These are phyloP conservation scores for Solanum infundibuliforme DNA, from an alignment of 257 asterid species.

Conservation along the genomic window DNA sequence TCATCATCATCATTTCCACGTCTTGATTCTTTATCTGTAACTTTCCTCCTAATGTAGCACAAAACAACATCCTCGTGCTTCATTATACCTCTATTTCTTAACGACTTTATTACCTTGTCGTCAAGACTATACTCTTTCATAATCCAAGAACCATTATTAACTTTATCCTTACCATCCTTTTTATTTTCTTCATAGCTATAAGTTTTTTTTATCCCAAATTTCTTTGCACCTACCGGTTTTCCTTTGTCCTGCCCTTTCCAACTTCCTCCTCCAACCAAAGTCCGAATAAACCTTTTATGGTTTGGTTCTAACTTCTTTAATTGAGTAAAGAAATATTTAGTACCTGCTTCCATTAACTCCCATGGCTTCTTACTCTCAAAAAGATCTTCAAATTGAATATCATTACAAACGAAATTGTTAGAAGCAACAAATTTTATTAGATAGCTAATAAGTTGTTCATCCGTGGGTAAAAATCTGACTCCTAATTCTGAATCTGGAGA, in stretches of 20 bases:
- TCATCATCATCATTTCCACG: background rate
- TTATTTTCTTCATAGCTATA: background rate
- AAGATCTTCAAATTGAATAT: background rate
- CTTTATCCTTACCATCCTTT: background rate
- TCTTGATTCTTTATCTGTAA: background rate
- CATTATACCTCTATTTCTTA: background rate
- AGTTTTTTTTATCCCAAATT: background rate
- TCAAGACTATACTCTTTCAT: background rate
- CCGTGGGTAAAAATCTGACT: background rate
- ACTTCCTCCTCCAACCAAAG: background rate
- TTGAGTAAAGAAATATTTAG: background rate
- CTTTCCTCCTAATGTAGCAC: background rate
- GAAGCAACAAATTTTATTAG: background rate
- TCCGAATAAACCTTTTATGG: background rate
- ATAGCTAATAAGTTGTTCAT: background rate
- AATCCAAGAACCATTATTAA: background rate
- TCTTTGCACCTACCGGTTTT: background rate
- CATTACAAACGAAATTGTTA: background rate
- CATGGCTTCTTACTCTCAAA: background rate
- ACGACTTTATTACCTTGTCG: background rate
- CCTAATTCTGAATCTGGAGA: background rate
- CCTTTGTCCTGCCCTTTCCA: background rate
- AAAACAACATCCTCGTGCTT: background rate
- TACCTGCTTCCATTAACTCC: background rate
- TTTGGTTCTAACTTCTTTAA: background rate